Base-by-base conservation (phyloP, 2,329 filamentous ascomycete genomes). In the Cephalotrichum gorgonifer region DNA sequence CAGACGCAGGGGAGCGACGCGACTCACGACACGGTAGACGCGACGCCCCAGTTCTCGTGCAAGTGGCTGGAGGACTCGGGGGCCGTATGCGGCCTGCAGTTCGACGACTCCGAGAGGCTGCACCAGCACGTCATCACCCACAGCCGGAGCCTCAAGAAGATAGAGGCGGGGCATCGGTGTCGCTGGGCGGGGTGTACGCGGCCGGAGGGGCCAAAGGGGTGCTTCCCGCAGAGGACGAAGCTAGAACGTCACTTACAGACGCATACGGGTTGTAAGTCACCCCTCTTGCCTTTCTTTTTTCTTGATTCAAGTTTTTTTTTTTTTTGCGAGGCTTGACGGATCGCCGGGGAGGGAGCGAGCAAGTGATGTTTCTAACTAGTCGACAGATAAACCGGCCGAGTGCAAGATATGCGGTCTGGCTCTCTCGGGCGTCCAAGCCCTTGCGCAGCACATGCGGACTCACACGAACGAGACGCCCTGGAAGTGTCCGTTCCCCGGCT, bases 381-480 rank as follows among this genome's bases (percentile, higher is more conserved):
- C 20, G 27, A 2, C 47, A 82, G 80, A 73, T 57, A 83, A 83
- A 61, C 76, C 78, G 6, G 79, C 75, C 50, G 65, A 69, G 42
- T 84, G 79, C 53, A 58, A 66, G 2, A 66, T 70, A 20, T 86
- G 83, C 56, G 67, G 70, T 9, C 67, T 76, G 50, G 67, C 68
- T 3, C 79, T 86, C 56, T 85, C 82, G 1, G 81, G 81, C 2
- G 78, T 81, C 55, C 82, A 86, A 60, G 79, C 83, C 1, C 70
- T 86, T 6, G 75, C 79, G 39, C 82, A 85, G 58, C 83, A 87
- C 55, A 71, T 78, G 58, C 74, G 81, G 17, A 83, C 77, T 2
- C 83, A 87, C 57, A 82, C 80, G 0, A 78, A 80, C 35, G 75
- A 79, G 52, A 82, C 78, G 53, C 81, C 82, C 25, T 82, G 79